Base-by-base conservation (phyloP, 306 rosid species). In the Acmispon strigosus region DNA sequence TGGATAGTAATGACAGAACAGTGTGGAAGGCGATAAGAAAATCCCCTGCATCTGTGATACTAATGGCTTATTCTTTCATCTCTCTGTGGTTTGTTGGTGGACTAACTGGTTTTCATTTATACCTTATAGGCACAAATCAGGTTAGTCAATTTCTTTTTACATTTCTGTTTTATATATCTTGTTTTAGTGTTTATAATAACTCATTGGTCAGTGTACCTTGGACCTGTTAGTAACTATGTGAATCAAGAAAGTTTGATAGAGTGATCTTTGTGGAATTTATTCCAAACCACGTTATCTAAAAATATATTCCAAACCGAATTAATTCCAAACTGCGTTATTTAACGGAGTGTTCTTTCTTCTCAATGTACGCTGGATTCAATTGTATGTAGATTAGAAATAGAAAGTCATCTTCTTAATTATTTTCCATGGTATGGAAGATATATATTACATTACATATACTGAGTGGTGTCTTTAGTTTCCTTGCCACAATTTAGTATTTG, bases 81-180 rank as follows among this genome's bases (percentile, higher is more conserved):
- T 84, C 96, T 37, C 79, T 89, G 45, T 92, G 96, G 98, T 92
- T 92, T 79, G 96, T 92, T 78, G 98, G 96, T 76, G 98, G 98
- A 56, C 82, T 92, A 65, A 90, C 96, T 27, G 96, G 96, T 74
- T 92, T 90, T 78, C 98, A 92, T 80, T 67, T 86, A 77, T 92
- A 92, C 87, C 96, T 92, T 24, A 88, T 88, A 63, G 90, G 91
- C 76, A 80, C 91, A 73, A 90, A 92, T 73, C 96, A 92, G 96
- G 98, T 92, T 50, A 67, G 93, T 82, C 73, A 11, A 52, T 34
- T 76, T 69, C 15, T 69, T 58, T 66, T 55, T 11, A 58, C 43
- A 14, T 67, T 77, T 83, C 52, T 62, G 51, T 24, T 76, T 78
- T 67, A 53, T 47, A 56, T 61, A 44, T 76, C 47, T 62, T 58